A percentile compares a stretch with the other conserved stretches of the same genome.
phyloP scores from a whole-genome alignment of 208 protist genomes.

The Balamuthia mandrillaris region DNA sequence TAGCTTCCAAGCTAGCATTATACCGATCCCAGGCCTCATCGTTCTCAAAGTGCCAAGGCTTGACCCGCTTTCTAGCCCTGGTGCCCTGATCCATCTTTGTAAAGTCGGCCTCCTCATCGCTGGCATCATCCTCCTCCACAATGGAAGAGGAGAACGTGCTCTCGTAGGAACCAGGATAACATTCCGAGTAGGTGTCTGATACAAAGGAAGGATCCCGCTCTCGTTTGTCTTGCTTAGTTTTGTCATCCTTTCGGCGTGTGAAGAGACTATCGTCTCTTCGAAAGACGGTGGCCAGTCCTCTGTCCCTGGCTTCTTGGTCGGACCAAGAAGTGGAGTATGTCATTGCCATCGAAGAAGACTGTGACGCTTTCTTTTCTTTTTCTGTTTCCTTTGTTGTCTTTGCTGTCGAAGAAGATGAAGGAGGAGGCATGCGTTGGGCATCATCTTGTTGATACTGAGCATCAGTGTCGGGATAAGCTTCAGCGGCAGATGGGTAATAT shows the following conservation, averaged over 20 bases:
- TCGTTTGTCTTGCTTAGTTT: no score
- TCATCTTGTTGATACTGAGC: not conserved
- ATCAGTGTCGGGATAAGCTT: not conserved
- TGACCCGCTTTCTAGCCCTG: not conserved
- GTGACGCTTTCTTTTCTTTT: not conserved
- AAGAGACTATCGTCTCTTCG: not conserved
- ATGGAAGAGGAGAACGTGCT: not conserved
- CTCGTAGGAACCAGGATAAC: slow-evolving; percentile 1
- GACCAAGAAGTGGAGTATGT: not conserved
- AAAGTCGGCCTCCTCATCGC: not conserved
- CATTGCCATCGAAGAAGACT: not conserved
- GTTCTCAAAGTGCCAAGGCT: slow-evolving; percentile 4
- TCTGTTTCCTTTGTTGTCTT: not conserved
- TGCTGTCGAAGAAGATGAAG: not conserved
- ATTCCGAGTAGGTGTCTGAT: slow-evolving; percentile 8
- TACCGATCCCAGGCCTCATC: slow-evolving; percentile 1
- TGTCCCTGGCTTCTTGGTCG: not conserved
- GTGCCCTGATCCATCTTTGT: slow-evolving; percentile 26
- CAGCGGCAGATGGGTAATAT: no score
- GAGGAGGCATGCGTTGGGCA: not conserved
- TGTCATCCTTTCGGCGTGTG: not conserved
- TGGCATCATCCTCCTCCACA: not conserved
- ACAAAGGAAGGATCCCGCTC: slow-evolving; percentile 7
- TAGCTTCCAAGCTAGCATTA: not conserved
- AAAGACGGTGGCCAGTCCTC: slow-evolving; percentile 6